Evolutionary conservation across 2,329 filamentous ascomycete species (phyloP), one percentile per base, ranked within the genome.

Genomic region (Chalaropsis thielavioides): DNA sequence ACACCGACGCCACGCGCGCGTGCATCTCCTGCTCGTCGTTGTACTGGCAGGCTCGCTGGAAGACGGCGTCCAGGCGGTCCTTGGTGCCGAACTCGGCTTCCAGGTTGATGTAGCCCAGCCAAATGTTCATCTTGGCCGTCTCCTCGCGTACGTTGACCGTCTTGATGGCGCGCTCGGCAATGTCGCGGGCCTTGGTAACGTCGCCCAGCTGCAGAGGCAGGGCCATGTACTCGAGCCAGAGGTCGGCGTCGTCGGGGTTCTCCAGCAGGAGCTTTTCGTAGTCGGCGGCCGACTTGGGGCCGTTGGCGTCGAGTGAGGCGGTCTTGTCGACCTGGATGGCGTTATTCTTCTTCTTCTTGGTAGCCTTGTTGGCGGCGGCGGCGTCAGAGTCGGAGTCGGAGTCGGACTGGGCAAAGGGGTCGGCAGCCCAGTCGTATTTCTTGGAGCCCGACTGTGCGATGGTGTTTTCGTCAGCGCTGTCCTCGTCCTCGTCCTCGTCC

Each of bases 141-240:
- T 96, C 89, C 73, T 96, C 91, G 31, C 89, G 85, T 68, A 95
- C 90, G 74, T 90, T 89, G 77, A 99, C 97, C 17, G 88, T 95
- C 72, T 87, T 86, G 68, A 97, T 83, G 19, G 94, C 94, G 68
- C 94, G 88, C 76, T 96, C 89, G 1, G 90, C 92, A 67, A 96
- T 87, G 69, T 92, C 88, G 61, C 92, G 85, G 13, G 94, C 92
- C 75, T 91, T 94, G 68, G 87, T 84, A 22, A 95, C 80, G 75
- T 99, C 94, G 72, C 90, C 90, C 63, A 95, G 83, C 72, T 95
- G 88, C 74, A 96, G 86, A 76, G 97, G 90, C 81, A 95, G 95
- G n/a, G 92, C 91, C 90, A 99, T 97, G 77, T 99, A 99, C 69
- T 90, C 84, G 64, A 96, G 89, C 94, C 94, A 99, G 35, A 97